These are phyloP conservation scores for Conticribra weissflogii DNA, from an alignment of 108 stramenopile genomes.

Conservation along the genomic window DNA sequence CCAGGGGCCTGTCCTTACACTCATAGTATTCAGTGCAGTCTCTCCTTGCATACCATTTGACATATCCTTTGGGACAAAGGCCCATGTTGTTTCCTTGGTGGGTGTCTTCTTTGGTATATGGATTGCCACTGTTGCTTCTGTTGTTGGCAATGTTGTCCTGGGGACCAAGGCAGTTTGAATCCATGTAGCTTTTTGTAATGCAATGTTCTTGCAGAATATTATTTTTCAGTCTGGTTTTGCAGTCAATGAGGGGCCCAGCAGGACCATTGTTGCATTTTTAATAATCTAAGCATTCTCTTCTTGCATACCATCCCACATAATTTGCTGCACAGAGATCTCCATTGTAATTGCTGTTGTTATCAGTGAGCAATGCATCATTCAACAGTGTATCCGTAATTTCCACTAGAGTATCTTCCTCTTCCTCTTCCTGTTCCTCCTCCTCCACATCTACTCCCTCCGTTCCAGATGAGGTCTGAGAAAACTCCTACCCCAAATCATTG, in stretches of 20 bases:
- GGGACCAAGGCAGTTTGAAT: too few species aligned
- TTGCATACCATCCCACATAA: constrained; percentile 20
- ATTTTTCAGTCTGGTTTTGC: too few species aligned
- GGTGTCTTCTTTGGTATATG: too few species aligned
- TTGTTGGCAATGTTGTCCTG: too few species aligned
- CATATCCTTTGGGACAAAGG: constrained; percentile 11
- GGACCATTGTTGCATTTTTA: constrained; percentile 15
- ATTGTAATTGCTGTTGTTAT: background rate
- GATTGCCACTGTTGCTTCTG: background rate
- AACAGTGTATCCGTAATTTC: background rate
- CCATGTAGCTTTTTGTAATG: too few species aligned
- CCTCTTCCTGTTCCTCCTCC: too few species aligned
- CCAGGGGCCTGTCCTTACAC: constrained; percentile 16
- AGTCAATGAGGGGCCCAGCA: constrained; percentile 12
- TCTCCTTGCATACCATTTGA: constrained; percentile 14
- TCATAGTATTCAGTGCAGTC: constrained; percentile 30
- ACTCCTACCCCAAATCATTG: too few species aligned
- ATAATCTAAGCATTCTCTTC: constrained; percentile 19
- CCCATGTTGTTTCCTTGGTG: too few species aligned
- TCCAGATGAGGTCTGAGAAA: too few species aligned
- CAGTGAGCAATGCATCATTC: background rate
- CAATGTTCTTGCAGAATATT: too few species aligned
- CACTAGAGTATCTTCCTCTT: background rate
- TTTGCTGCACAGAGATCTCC: constrained; percentile 3
- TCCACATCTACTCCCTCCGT: too few species aligned